phyloP scores from a whole-genome alignment of 371 early-diverging fungal genomes.

The Rhizomucor miehei region DNA sequence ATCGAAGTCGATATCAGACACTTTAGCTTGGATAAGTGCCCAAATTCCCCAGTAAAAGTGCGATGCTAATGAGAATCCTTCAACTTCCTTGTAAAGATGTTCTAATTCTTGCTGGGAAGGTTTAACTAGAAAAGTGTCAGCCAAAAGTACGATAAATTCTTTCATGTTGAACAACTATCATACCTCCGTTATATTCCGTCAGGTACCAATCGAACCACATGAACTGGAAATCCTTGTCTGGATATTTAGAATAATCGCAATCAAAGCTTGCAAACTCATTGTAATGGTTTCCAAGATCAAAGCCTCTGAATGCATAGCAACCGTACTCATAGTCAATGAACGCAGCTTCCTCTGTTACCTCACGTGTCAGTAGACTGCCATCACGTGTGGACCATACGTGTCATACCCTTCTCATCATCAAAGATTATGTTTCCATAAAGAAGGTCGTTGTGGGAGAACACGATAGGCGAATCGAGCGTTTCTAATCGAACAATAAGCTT shows the following conservation, averaged over 20 bases:
- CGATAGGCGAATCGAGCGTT: slow-evolving; percentile 71
- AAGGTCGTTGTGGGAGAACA: slow-evolving; percentile 92
- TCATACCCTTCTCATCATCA: slow-evolving; percentile 55
- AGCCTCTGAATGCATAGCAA: slow-evolving; percentile 77
- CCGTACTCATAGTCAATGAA: slow-evolving; percentile 98
- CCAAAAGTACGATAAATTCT: neutral
- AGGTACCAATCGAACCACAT: slow-evolving; percentile 72
- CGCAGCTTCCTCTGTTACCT: slow-evolving; percentile 33
- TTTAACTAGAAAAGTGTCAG: slow-evolving; percentile 5
- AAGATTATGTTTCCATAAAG: slow-evolving; percentile 88
- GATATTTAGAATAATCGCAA: slow-evolving; percentile 88
- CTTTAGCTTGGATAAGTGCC: slow-evolving; percentile 85
- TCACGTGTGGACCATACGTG: slow-evolving; percentile 14
- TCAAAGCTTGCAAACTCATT: slow-evolving; percentile 94
- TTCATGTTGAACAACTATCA: no score
- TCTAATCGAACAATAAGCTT: slow-evolving; percentile 55
- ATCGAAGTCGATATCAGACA: slow-evolving; percentile 92
- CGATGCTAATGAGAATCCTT: slow-evolving; percentile 82
- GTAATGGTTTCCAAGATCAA: slow-evolving; percentile 96
- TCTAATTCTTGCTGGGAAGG: slow-evolving; percentile 57
- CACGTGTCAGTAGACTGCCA: slow-evolving; percentile 2
- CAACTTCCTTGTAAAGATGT: slow-evolving; percentile 69
- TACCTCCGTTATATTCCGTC: slow-evolving; percentile 38
- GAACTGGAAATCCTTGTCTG: slow-evolving; percentile 64
- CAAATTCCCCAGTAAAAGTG: slow-evolving; percentile 94